Percentiles rank a stretch among this genome's conserved stretches.
Evolutionary conservation across 2,329 filamentous ascomycete genomes (phyloP).

Genomic region (Trichoderma sp.): DNA sequence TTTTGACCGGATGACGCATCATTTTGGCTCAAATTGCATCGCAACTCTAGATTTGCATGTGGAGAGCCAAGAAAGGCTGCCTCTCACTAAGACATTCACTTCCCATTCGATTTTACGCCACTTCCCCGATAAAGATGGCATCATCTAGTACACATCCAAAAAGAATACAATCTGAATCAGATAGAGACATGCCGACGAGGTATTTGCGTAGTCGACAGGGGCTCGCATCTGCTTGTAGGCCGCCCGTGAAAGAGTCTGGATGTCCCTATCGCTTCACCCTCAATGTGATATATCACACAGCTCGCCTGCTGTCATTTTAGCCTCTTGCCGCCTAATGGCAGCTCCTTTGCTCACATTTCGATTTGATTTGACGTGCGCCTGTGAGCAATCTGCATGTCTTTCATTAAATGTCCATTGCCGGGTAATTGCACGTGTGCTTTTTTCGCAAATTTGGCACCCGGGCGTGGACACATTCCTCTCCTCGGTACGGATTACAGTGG

Average conservation of each 20-base stretch:
- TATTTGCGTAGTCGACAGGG: neutral
- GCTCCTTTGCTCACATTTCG: neutral
- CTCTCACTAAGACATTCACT: neutral
- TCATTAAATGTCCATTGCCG: neutral
- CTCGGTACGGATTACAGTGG: neutral
- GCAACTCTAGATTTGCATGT: neutral
- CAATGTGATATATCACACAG: constrained; percentile 5
- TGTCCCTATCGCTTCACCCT: neutral
- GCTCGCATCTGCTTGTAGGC: neutral
- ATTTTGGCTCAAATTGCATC: neutral
- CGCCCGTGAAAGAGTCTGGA: neutral
- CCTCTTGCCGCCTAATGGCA: neutral
- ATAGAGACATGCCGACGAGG: neutral
- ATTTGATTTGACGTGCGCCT: neutral
- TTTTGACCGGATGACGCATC: neutral
- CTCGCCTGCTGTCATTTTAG: neutral
- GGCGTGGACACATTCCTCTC: neutral
- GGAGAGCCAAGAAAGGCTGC: neutral
- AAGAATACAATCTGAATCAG: neutral
- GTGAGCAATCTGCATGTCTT: neutral
- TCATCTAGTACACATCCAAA: neutral
- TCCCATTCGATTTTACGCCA: neutral
- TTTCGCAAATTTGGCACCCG: neutral
- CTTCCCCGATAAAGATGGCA: neutral
- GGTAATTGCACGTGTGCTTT: neutral